Conservation (phyloP, 2,329 filamentous ascomycete genomes). For the Ophiosphaerella narmari region DNA sequence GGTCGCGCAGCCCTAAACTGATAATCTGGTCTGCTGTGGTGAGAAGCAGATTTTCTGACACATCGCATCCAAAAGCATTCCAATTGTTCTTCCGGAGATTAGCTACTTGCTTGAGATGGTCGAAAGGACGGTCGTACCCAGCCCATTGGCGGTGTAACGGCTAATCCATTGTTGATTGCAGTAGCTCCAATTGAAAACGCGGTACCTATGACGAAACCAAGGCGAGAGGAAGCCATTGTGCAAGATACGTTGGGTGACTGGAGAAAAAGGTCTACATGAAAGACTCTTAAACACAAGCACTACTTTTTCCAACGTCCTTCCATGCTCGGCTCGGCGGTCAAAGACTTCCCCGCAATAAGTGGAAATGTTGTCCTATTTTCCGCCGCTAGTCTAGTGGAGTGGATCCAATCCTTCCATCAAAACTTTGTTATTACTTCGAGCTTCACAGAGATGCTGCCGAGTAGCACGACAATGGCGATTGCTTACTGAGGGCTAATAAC, state of each 20-base stretch:
- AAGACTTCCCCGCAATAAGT: constrained; percentile 6
- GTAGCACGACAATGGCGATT: constrained; percentile 29
- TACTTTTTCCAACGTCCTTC: not conserved
- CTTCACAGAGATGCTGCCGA: constrained; percentile 16
- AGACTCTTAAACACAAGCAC: too few species aligned
- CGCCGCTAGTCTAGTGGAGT: constrained; percentile 19
- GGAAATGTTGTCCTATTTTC: constrained; percentile 22
- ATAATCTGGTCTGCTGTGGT: constrained; percentile 29
- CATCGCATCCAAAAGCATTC: constrained; percentile 33
- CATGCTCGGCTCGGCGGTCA: constrained; percentile 3
- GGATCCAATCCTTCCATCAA: not conserved
- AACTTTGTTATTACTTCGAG: not conserved
- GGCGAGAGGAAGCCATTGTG: constrained; percentile 14
- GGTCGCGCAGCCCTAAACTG: constrained; percentile 31
- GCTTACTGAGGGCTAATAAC: constrained; percentile 26
- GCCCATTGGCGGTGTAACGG: constrained; percentile 28
- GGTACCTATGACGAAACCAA: constrained; percentile 13
- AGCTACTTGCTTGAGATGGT: not conserved
- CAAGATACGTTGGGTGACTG: not conserved
- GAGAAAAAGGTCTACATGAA: too few species aligned
- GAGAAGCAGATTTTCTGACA: constrained; percentile 34
- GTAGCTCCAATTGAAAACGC: constrained; percentile 17
- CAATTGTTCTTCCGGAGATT: constrained; percentile 24
- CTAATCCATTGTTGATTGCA: constrained; percentile 31
- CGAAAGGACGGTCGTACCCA: constrained; percentile 14